Evolutionary conservation across 2,329 filamentous ascomycete genomes (phyloP), one percentile per base, ranked within the genome.

Genomic region (Microcera coccophila): DNA sequence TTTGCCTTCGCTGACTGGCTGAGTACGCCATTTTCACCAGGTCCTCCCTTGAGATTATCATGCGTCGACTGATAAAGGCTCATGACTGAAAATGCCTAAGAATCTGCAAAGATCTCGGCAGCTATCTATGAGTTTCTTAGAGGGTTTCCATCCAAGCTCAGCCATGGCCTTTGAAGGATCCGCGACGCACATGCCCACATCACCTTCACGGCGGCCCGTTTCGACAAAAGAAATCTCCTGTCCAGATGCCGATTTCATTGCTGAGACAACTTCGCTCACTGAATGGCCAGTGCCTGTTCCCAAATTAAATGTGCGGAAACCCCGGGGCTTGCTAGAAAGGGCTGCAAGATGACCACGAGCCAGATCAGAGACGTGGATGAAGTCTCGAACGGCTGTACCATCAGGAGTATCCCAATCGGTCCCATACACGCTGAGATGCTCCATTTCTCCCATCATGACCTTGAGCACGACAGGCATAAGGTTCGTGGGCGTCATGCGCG

Each of bases 291-390:
- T 66, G n/a, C 71, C 72, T 5, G 66, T 70, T 4, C 71, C 72
- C 4, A 74, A 59, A 46, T 73, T 74, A 51, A 69, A 74, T 3
- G 68, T 65, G 24, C 68, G 64, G 53, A 70, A 73, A 1, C 39
- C 48, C 4, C 50, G 40, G 3, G 47, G 47, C 24, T 64, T 60
- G 20, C 68, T 55, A 14, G 57, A 44, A 17, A 82, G 66, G 2
- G 82, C 82, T 5, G 81, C 78, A 28, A 84, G 73, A 61, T 85
- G 82, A 4, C 78, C 81, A 32, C 75, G 69, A 5, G 81, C 81
- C 34, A 85, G 71, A 60, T 85, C 82, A 14, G 74, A 76, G 28
- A 84, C 81, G 52, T 85, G 81, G 49, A 85, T 82, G 56, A 82
- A 85, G 60, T 85, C 82, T 32, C 82, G 76, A 31, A 85, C 72